Conservation (phyloP, 768 basidiomycete species). For the Neoboletus magnificus region DNA sequence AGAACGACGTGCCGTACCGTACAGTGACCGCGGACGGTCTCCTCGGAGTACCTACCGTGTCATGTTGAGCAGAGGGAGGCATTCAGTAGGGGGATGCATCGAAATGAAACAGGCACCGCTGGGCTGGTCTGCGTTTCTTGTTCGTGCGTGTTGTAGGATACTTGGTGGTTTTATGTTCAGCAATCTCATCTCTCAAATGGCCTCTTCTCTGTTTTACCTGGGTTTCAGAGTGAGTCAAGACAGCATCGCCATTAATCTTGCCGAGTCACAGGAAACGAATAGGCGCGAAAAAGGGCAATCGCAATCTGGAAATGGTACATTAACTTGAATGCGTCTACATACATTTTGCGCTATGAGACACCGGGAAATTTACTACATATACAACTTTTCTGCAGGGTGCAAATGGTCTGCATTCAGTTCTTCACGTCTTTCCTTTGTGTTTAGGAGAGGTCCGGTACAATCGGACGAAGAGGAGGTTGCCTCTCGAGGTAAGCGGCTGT, state of each 20-base stretch:
- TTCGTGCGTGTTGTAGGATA: neutral
- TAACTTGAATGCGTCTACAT: neutral
- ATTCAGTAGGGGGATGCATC: neutral
- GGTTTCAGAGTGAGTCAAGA: neutral
- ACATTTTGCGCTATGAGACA: neutral
- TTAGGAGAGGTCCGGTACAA: slow-evolving; percentile 2
- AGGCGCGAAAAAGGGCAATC: neutral
- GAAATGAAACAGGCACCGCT: neutral
- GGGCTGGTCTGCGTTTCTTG: neutral
- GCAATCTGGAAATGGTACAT: neutral
- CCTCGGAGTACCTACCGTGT: neutral
- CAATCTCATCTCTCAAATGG: neutral
- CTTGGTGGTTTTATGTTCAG: neutral
- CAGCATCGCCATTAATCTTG: neutral
- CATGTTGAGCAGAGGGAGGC: neutral
- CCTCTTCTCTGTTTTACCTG: neutral
- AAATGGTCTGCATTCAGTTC: neutral
- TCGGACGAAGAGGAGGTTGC: slow-evolving; percentile 6
- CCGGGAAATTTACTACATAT: neutral
- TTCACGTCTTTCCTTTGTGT: neutral
- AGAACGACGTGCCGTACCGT: neutral
- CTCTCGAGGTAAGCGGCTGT: slow-evolving; percentile 18
- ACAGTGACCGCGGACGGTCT: neutral
- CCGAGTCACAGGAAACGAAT: neutral
- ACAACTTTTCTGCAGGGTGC: neutral